Base-by-base conservation (phyloP, 1,284 basidiomycete genomes). In the Schizopora paradoxa region DNA sequence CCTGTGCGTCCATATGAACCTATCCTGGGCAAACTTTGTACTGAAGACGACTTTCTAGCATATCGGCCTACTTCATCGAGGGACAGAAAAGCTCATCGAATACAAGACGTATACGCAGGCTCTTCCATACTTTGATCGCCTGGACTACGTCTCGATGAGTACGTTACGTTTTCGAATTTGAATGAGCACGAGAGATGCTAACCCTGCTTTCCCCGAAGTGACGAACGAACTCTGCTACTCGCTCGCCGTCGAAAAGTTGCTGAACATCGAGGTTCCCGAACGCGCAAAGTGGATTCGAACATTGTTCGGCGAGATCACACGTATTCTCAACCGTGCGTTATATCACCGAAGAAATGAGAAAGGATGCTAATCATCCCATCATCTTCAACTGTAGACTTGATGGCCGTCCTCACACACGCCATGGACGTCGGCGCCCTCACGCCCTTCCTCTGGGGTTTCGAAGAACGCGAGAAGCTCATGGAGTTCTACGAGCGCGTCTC, bases 61-160 rank as follows among this genome's bases (percentile, higher is more conserved):
- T 61, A 86, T 99, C 59, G 96, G 95, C 52, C 77, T 99, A 32
- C 77, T 99, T 50, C 95, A 99, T 68, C 84, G 96, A 59, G 95
- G 94, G 29, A 99, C 95, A 14, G 95, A 99, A 66, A 99, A 99
- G 69, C 77, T 99, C 46, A 99, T 98, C 60, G 95, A 99, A 70
- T 97, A 95, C 79, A 99, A 99, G 75, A 98, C 87, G 7, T 99
- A 98, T 66, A 91, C 85, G 11, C 96, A 98, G 72, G 95, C 95
- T 2, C 72, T 97, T n/a, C 96, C 95, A 2, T 98, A 99, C 73
- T 99, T 99, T 66, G 95, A 99, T 68, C 91, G 95, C 61, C 77
- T 99, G 53, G 95, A 99, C 74, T 99, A 99, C 61, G 93, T 97
- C 47, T 97, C 94, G 41, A 98, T 98, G 95, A 96, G 91, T 92